Percentiles rank a stretch among this genome's conserved stretches.
Conservation (phyloP, 805 yeast species). For the Starmera dryadoides region DNA sequence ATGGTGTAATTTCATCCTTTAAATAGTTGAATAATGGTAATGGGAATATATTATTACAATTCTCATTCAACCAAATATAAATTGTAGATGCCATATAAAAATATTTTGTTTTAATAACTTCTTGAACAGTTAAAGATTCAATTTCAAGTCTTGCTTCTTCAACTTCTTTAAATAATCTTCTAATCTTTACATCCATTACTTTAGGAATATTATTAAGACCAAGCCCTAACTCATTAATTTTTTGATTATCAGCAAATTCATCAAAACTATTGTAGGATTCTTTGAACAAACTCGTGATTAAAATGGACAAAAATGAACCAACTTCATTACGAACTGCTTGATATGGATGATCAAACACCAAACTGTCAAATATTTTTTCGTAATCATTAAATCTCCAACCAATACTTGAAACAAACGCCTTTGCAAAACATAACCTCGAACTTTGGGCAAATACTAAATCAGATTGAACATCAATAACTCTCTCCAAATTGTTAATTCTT, state of each 20-base stretch:
- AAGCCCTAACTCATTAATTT: slow-evolving; percentile 27
- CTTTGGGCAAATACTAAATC: slow-evolving; percentile 62
- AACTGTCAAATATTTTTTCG: slow-evolving; percentile 32
- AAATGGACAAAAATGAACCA: slow-evolving; percentile 42
- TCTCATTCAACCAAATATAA: slow-evolving; percentile 48
- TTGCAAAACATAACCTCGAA: slow-evolving; percentile 49
- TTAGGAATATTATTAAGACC: slow-evolving; percentile 21
- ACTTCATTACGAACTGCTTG: slow-evolving; percentile 64
- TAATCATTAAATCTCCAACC: slow-evolving; percentile 50
- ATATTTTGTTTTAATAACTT: slow-evolving; percentile 50
- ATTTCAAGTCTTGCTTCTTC: slow-evolving; percentile 29
- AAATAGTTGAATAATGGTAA: no score
- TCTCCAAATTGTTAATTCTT: slow-evolving; percentile 36
- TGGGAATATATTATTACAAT: no score
- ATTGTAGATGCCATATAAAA: slow-evolving; percentile 60
- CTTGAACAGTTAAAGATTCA: slow-evolving; percentile 40
- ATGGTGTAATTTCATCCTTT: slow-evolving; percentile 53
- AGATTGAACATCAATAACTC: slow-evolving; percentile 35
- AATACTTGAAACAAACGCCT: slow-evolving; percentile 39
- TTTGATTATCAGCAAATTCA: slow-evolving; percentile 32
- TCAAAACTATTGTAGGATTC: slow-evolving; percentile 33
- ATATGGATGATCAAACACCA: slow-evolving; percentile 56
- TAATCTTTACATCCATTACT: slow-evolving; percentile 29
- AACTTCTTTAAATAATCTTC: slow-evolving; percentile 35
- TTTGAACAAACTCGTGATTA: slow-evolving; percentile 34